A percentile compares a stretch with the other conserved stretches of the same genome.
Conservation (phyloP, 257 asterid genomes). For the Rehmannia glutinosa region DNA sequence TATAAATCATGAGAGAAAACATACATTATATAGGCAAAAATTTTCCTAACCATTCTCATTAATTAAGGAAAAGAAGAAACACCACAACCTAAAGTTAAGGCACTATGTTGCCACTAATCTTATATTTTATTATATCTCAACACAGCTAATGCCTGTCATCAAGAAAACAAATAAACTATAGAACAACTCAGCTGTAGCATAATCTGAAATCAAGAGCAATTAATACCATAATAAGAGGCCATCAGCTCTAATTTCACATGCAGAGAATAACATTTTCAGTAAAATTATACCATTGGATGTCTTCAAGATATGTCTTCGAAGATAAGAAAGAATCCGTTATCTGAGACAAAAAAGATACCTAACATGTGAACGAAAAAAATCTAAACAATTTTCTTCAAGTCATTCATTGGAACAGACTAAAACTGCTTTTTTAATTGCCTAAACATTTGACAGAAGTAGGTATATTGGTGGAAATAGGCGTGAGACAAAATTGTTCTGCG, state of each 20-base stretch:
- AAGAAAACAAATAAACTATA: conserved; percentile 26
- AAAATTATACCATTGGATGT: neutral
- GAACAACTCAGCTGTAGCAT: conserved; percentile 12
- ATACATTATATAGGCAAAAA: no score
- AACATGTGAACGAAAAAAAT: neutral
- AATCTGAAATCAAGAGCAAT: conserved; percentile 12
- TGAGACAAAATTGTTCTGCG: neutral
- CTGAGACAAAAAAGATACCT: conserved; percentile 2
- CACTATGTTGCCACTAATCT: no score
- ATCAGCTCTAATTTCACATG: conserved; percentile 2
- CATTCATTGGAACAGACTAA: neutral
- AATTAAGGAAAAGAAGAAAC: no score
- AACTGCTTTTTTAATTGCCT: neutral
- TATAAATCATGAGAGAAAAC: no score
- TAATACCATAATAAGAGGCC: conserved; percentile 5
- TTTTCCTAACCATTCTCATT: no score
- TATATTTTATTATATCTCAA: no score
- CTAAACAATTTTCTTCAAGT: neutral
- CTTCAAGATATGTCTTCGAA: no score
- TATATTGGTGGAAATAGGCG: neutral
- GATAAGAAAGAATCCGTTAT: neutral
- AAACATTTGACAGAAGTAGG: neutral
- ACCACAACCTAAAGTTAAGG: no score
- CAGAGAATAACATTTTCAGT: neutral
- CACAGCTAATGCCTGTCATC: conserved; percentile 88